phyloP scores from a whole-genome alignment of 176 grass and related monocot species.

The Carex littledalei region DNA sequence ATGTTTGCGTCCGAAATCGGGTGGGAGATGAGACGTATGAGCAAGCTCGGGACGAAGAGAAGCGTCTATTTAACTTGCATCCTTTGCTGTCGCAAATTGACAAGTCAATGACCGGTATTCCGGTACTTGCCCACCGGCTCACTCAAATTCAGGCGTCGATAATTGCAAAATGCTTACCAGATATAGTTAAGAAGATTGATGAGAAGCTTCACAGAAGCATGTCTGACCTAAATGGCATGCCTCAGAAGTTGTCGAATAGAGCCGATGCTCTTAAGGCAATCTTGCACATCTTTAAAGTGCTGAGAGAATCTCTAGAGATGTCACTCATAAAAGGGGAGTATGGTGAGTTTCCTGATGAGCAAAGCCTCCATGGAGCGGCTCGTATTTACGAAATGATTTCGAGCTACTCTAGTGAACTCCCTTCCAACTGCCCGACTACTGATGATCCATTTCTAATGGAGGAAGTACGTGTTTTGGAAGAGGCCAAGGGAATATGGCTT shows the following conservation, averaged over 20 bases:
- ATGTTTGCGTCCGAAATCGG: conserved; percentile 32
- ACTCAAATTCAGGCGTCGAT: conserved; percentile 21
- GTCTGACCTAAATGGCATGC: conserved; percentile 19
- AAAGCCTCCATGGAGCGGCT: conserved; percentile 2
- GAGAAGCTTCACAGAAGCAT: conserved; percentile 19
- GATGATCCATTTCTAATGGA: not conserved
- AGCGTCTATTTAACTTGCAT: conserved; percentile 2
- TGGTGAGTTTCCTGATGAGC: conserved; percentile 27
- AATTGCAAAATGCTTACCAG: conserved; percentile 19
- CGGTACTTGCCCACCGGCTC: conserved; percentile 2
- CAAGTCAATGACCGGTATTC: conserved; percentile 28
- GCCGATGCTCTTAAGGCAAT: conserved; percentile 2
- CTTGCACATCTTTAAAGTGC: not conserved
- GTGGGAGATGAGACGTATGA: conserved; percentile 26
- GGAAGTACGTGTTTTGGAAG: not conserved
- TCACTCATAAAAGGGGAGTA: conserved; percentile 24
- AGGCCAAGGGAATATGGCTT: conserved; percentile 3
- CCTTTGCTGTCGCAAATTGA: conserved; percentile 15
- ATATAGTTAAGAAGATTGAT: conserved; percentile 30
- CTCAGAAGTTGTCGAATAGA: not conserved
- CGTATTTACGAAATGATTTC: conserved; percentile 10
- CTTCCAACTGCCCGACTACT: not conserved
- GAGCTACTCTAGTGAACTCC: not conserved
- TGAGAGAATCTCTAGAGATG: conserved; percentile 18
- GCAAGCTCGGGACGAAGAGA: conserved; percentile 11